Base-by-base conservation (phyloP, 1,139 yeast genomes). In the Yamadazyma triangularis region DNA sequence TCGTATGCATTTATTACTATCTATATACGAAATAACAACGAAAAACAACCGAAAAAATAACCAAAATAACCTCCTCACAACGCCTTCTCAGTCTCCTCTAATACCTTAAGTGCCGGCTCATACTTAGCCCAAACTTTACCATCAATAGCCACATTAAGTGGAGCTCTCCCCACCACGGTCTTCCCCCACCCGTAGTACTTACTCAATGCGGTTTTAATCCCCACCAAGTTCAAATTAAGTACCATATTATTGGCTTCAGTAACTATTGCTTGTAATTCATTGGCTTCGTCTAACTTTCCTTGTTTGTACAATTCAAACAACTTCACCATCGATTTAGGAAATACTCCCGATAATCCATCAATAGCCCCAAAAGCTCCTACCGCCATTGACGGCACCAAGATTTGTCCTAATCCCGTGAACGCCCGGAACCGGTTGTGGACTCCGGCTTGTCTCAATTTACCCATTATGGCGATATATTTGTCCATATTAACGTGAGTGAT, bases 401-500 rank as follows among this genome's bases (percentile, higher is more conserved):
- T 34, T 27, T 48, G 53, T 7, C 53, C 53, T 13, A 46, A 40
- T 3, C 52, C 52, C 4, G 51, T 40, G 22, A 47, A 39, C 4
- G 38, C 31, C 16, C 36, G 38, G 34, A 48, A 48, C 27, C 45
- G n/a, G n/a, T n/a, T n/a, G n/a, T 38, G 28, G 40, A 41, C 35
- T 28, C 33, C 25, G 35, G 40, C 29, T 63, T 54, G 25, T 51
- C 51, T 20, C 57, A 56, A 40, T 53, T 53, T 23, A 56, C 45
- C 3, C 66, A 68, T 25, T 67, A 45, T 33, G 60, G 43, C 10
- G 60, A 50, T n/a, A 31, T 56, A 39, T 24, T 36, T 37, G 15
- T 39, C 31, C 10, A 58, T 51, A 38, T 55, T 53, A 29, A 61
- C 36, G 50, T 67, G 67, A 11, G 74, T 60, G 33, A 66, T 53